Evolutionary conservation across 2,329 filamentous ascomycete species (phyloP).

Genomic region (Setomelanomma holmii): DNA sequence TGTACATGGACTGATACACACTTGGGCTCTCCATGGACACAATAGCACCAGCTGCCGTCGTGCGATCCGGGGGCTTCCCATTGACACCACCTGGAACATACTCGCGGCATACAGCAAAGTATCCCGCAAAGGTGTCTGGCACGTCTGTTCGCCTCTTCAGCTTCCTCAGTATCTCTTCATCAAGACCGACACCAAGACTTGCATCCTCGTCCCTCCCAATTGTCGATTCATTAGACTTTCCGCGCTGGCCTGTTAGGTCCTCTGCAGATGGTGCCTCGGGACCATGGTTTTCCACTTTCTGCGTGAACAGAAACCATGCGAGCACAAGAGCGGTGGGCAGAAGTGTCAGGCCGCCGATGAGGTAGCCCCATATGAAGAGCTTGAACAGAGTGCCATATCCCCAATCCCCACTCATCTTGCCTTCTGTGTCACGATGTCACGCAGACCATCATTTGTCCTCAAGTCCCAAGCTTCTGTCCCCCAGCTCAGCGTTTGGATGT

Average conservation of each 20-base stretch:
- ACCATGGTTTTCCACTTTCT: conserved; percentile 15
- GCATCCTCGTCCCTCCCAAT: conserved; percentile 18
- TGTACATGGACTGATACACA: conserved; percentile 98
- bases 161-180: conserved; percentile 32
- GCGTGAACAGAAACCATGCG: conserved; percentile 29
- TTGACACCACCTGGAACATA: conserved; percentile 92
- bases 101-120: conserved; percentile 94
- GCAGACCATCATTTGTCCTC: conserved; percentile 20
- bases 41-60: conserved; percentile 79
- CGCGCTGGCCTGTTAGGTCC: conserved; percentile 3
- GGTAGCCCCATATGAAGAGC: conserved; percentile 36
- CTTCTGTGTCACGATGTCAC: conserved; percentile 18
- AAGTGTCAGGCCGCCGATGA: conserved; percentile 32
- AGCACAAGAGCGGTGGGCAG: conserved; percentile 22
- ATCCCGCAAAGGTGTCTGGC: conserved; percentile 83
- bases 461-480: neutral
- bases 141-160: conserved; percentile 58
- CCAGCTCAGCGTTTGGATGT: too few relatives aligned
- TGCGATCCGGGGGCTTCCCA: conserved; percentile 87
- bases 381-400: conserved; percentile 31
- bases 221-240: conserved; percentile 19
- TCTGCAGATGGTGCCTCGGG: conserved; percentile 2
- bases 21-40: conserved; percentile 84
- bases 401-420: conserved; percentile 37
- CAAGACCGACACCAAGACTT: conserved; percentile 26